These are phyloP conservation scores for Acanthochlamys bracteata DNA, from an alignment of 106 monocot species.

Conservation along the genomic window DNA sequence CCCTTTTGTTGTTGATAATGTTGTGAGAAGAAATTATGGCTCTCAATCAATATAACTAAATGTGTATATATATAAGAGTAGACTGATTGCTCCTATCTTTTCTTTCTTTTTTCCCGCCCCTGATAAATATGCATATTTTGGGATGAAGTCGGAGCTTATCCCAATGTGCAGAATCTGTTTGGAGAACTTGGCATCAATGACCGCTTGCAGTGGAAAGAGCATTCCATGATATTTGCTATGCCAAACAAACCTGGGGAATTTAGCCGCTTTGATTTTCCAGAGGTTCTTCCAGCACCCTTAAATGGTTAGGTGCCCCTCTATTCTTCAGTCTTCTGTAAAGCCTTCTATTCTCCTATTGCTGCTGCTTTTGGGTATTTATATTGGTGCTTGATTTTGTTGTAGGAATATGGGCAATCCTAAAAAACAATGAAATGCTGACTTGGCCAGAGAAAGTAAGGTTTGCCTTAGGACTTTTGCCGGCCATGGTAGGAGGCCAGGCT, in stretches of 20 bases:
- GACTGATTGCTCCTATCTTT: neutral
- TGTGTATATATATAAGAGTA: too few species aligned
- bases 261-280: conserved; percentile 98
- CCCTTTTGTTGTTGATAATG: too few species aligned
- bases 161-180: conserved; percentile 98
- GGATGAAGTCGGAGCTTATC: conserved; percentile 92
- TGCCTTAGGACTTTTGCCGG: conserved; percentile 95
- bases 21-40: too few species aligned
- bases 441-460: conserved; percentile 93
- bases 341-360: neutral
- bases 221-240: conserved; percentile 99
- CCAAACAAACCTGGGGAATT: conserved; percentile 95
- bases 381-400: conserved; percentile 1
- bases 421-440: conserved; percentile 97
- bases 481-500: conserved; percentile 82
- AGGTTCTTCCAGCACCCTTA: conserved; percentile 82
- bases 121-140: conserved; percentile 13
- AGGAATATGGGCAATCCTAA: conserved; percentile 97
- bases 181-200: conserved; percentile 98
- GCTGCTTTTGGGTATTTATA: neutral
- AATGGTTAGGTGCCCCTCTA: conserved; percentile 49
- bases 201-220: conserved; percentile 97
- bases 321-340: neutral
- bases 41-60: too few species aligned
- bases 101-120: too few species aligned